Base-by-base conservation (phyloP, 805 yeast species). In the Teunomyces gatunensis region DNA sequence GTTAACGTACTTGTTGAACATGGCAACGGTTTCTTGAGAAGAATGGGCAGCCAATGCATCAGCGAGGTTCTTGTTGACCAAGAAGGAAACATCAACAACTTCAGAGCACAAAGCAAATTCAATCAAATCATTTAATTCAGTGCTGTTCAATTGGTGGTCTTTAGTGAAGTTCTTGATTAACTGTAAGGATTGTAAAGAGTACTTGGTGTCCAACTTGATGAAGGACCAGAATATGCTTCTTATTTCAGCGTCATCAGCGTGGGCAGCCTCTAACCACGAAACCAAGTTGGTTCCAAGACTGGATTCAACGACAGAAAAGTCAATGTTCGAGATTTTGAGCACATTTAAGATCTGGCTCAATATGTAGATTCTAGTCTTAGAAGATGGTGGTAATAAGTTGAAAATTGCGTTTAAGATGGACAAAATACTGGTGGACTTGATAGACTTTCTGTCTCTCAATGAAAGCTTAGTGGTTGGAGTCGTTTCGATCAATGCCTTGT, bases 381-480 rank as follows among this genome's bases (percentile, higher is more conserved):
- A 65, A 6, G 64, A 48, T 45, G 57, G 63, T 36, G 74, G 72
- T 46, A 73, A 55, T 46, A 71, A 67, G 62, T 73, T 73, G 68
- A 73, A 73, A 37, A 70, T 60, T 23, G 68, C 69, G 57, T 66
- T 71, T 47, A 72, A 63, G 45, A 67, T 61, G 17, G 76, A 71
- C 58, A 73, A 63, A 32, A 73, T 59, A 37, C 73, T 70, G 45
- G 74, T 63, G 21, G 74, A 57, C 52, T 69, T 72, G 50, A 73
- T 68, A 32, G 74, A 60, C 54, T 64, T 71, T 62, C 76, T 68
- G 61, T 73, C 77, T 63, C 75, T 69, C 54, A 72, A 64, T 10
- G 73, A 61, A 13, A 71, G 73, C 48, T 64, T 67, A 47, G 63
- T 61, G n/a, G 55, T 47, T 43, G 76, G 77, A 42, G 62, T 65